Conservation (phyloP, 2,329 filamentous ascomycete species). For the Paecilomyces dactylethromorphus region DNA sequence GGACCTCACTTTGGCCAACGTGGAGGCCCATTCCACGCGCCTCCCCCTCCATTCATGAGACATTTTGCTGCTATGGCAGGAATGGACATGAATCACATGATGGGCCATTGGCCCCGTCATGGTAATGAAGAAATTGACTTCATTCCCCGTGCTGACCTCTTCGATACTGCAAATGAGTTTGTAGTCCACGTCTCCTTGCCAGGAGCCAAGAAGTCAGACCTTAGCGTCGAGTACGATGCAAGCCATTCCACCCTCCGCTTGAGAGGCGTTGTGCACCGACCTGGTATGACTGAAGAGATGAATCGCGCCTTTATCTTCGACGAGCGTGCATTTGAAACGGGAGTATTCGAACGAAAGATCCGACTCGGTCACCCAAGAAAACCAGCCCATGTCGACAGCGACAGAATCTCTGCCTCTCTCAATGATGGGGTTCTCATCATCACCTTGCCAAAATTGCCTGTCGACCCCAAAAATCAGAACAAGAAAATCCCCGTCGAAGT, state of each 20-base stretch:
- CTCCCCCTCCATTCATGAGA: conserved; percentile 15
- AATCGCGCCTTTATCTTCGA: conserved; percentile 56
- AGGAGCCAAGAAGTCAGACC: conserved; percentile 71
- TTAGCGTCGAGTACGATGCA: conserved; percentile 69
- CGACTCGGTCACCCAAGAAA: conserved; percentile 47
- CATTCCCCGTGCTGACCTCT: conserved; percentile 53
- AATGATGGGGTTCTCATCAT: conserved; percentile 71
- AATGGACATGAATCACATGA: conserved; percentile 15
- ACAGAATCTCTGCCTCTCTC: conserved; percentile 66
- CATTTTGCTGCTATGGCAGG: conserved; percentile 23
- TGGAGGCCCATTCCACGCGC: not conserved
- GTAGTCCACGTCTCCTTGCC: conserved; percentile 68
- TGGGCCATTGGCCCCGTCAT: conserved; percentile 8
- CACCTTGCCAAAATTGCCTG: conserved; percentile 68
- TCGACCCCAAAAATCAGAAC: conserved; percentile 32
- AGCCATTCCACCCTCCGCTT: conserved; percentile 61
- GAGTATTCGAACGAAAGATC: conserved; percentile 67
- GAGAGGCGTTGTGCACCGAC: conserved; percentile 66
- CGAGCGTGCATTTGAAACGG: conserved; percentile 69
- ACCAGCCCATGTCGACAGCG: conserved; percentile 58
- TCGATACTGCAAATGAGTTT: conserved; percentile 60
- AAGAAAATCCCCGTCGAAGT: conserved; percentile 41
- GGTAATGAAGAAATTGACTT: conserved; percentile 26
- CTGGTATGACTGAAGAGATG: conserved; percentile 63
- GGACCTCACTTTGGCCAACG: not conserved